These are phyloP conservation scores for Fallopia convolvulus DNA, from an alignment of 148 eudicot genomes.

Conservation along the genomic window DNA sequence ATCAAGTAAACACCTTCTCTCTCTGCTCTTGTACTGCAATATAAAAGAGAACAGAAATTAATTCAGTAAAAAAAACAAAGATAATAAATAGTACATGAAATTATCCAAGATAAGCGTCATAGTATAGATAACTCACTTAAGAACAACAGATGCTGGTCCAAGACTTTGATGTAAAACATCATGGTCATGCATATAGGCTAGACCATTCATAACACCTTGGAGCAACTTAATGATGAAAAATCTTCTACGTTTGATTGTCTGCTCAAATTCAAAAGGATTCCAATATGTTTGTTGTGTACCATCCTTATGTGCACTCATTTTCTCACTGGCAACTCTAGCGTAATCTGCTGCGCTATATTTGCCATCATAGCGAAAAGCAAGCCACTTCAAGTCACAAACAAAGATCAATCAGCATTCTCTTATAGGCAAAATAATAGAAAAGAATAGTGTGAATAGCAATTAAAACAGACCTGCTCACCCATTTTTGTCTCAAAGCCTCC, in stretches of 20 bases:
- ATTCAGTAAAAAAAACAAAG: neutral
- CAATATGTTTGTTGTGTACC: constrained; percentile 46
- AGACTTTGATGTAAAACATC: constrained; percentile 96
- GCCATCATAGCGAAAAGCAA: constrained; percentile 86
- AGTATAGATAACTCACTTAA: constrained; percentile 51
- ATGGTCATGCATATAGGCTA: constrained; percentile 84
- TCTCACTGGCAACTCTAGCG: constrained; percentile 63
- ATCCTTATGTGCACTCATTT: constrained; percentile 30
- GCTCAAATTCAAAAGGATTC: constrained; percentile 71
- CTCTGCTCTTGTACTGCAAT: constrained; percentile 68
- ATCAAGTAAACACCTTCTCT: constrained; percentile 69
- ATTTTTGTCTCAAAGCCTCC: constrained; percentile 95
- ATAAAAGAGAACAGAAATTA: constrained; percentile 2
- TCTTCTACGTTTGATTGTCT: constrained; percentile 62
- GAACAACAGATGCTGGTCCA: constrained; percentile 95
- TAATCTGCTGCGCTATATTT: constrained; percentile 84
- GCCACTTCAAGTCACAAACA: constrained; percentile 58
- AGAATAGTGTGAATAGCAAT: neutral
- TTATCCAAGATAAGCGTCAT: neutral
- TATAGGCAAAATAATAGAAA: neutral
- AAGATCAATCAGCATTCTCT: neutral
- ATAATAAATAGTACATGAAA: constrained; percentile 10
- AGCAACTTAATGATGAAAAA: constrained; percentile 58
- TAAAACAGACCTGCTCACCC: constrained; percentile 81
- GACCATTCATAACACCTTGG: constrained; percentile 59